Percentiles rank a stretch among this genome's conserved stretches.
Evolutionary conservation across 2,329 filamentous ascomycete genomes (phyloP).

Genomic region (Neospermospora avenae): DNA sequence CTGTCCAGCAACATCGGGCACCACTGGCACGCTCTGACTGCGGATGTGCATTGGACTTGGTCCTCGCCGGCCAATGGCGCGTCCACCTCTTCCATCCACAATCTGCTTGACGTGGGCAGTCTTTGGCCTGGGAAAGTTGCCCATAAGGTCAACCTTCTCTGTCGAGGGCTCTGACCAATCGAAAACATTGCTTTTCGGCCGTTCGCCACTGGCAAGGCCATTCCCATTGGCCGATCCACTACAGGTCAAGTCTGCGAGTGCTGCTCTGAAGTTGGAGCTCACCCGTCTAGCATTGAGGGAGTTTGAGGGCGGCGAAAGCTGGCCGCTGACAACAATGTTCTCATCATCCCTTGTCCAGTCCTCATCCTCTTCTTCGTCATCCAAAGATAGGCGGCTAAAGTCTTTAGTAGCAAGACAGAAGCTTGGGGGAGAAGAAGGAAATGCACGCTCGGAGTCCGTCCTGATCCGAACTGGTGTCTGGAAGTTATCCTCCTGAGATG

Average conservation of each 20-base stretch:
- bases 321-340: slow-evolving; percentile 50
- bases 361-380: slow-evolving; percentile 62
- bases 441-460: slow-evolving; percentile 17
- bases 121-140: slow-evolving; percentile 61
- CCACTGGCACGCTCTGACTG: slow-evolving; percentile 76
- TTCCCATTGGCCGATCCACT: slow-evolving; percentile 40
- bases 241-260: slow-evolving; percentile 51
- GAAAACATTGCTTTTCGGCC: slow-evolving; percentile 67
- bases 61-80: slow-evolving; percentile 62
- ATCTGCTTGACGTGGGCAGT: slow-evolving; percentile 77
- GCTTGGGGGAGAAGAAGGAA: slow-evolving; percentile 33
- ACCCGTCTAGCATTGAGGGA: slow-evolving; percentile 52
- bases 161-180: slow-evolving; percentile 71
- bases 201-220: slow-evolving; percentile 40
- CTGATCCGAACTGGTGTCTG: slow-evolving; percentile 20
- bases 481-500: slow-evolving; percentile 21
- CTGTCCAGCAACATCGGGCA: slow-evolving; percentile 55
- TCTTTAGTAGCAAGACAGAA: slow-evolving; percentile 37
- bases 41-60: slow-evolving; percentile 67
- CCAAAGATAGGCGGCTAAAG: slow-evolving; percentile 51
- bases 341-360: slow-evolving; percentile 57
- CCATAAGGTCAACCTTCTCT: slow-evolving; percentile 58
- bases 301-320: slow-evolving; percentile 54
- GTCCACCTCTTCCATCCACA: slow-evolving; percentile 66
- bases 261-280: slow-evolving; percentile 51